phyloP scores from a whole-genome alignment of 768 basidiomycete species.

The Mycena vitilis region DNA sequence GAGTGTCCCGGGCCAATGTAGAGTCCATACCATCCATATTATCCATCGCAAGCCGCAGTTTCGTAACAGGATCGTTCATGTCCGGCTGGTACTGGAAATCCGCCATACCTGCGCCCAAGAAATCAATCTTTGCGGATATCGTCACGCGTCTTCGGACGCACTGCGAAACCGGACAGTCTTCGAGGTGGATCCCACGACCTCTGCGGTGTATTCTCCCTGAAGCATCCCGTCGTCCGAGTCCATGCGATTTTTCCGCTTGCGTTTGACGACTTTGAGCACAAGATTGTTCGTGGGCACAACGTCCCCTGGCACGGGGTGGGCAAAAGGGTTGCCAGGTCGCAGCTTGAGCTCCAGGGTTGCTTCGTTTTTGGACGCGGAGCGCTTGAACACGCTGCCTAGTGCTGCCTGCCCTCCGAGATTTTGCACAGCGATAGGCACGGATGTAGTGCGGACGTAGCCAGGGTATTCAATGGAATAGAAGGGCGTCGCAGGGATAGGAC shows the following conservation, averaged over 20 bases:
- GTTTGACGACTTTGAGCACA: conserved; percentile 85
- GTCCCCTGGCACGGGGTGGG: conserved; percentile 88
- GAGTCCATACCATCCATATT: conserved; percentile 80
- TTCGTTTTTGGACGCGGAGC: conserved; percentile 70
- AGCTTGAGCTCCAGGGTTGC: conserved; percentile 82
- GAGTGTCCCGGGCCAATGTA: neutral
- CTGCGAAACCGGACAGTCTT: conserved; percentile 93
- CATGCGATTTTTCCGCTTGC: conserved; percentile 54
- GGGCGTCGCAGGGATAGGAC: conserved; percentile 63
- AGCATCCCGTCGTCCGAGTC: conserved; percentile 46
- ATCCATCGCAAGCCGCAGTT: conserved; percentile 79
- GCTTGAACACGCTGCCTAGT: conserved; percentile 83
- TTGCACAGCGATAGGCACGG: conserved; percentile 70
- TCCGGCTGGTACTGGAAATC: conserved; percentile 92
- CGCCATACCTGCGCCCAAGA: conserved; percentile 76
- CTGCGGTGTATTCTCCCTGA: conserved; percentile 79
- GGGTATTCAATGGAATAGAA: conserved; percentile 93
- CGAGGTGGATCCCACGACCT: conserved; percentile 78
- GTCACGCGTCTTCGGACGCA: conserved; percentile 54
- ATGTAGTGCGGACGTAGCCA: conserved; percentile 77
- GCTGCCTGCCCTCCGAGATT: conserved; percentile 77
- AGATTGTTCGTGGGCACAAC: conserved; percentile 82
- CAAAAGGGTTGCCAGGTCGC: conserved; percentile 78
- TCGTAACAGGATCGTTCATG: conserved; percentile 73
- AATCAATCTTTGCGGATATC: conserved; percentile 1